Base-by-base conservation (phyloP, 352 stramenopile species). In the Pythium guiyangense region DNA sequence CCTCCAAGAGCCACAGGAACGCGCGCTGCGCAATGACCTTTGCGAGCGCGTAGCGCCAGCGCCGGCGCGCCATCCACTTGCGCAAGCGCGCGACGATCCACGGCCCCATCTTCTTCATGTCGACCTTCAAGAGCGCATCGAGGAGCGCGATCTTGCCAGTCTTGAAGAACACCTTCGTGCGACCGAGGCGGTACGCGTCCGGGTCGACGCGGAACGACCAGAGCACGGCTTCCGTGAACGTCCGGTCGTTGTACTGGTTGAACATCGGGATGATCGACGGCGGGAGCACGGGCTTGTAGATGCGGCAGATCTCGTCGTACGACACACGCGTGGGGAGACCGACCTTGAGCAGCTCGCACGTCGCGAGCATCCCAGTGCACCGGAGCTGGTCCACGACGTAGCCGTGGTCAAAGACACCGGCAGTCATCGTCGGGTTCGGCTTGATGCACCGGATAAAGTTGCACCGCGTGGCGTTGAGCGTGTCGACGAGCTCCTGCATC, bases 401-500 rank as follows among this genome's bases (percentile, higher is more conserved):
- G 14, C 83, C 79, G 49, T 90, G 75, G 63, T 99, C 93, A 44
- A 95, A 95, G n/a, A 78, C 26, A 14, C 75, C 77, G 9, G 81
- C 58, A 2, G 71, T 67, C 83, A 94, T 94, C 35, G 77, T 91
- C 45, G 79, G 65, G 64, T 96, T 96, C 26, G 96, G 88, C 69
- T 96, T 96, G 66, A 96, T 94, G 70, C 86, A 96, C 29, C 88
- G 87, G 44, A 96, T 92, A 49, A 94, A 96, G 67, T 92, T 90
- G 60, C 83, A 92, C 14, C 77, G 77, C 20, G 86, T 96, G 6
- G 75, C 78, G 53, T 92, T 91, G 40, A 96, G 59, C 55, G 87
- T 96, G 49, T 90, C 74, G 39, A 92, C 85, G 47, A 96, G 77
- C 5, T 87, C 68, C 50, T 92, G 77, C 79, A 96, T 94, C 62